These are phyloP conservation scores for Lachnellula subtilissima DNA, from an alignment of 2,329 filamentous ascomycete genomes.

Conservation along the genomic window DNA sequence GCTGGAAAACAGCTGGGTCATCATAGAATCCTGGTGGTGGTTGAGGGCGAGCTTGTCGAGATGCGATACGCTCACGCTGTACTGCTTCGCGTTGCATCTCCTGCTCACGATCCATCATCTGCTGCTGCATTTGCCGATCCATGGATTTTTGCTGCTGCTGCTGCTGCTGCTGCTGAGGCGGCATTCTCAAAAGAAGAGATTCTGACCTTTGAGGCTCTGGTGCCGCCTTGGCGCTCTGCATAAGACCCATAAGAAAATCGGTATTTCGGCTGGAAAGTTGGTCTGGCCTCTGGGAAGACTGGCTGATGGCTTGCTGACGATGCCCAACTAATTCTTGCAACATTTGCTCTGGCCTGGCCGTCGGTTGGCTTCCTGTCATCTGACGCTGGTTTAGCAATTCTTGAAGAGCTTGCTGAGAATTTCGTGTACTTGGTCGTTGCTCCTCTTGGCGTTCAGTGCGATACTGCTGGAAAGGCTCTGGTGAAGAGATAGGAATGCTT, in stretches of 20 bases:
- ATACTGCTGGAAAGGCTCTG: constrained; percentile 39
- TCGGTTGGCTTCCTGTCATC: constrained; percentile 33
- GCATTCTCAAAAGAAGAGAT: constrained; percentile 47
- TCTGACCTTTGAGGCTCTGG: constrained; percentile 49
- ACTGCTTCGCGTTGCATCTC: constrained; percentile 28
- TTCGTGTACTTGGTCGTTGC: constrained; percentile 23
- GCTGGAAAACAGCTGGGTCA: constrained; percentile 24
- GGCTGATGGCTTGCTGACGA: constrained; percentile 51
- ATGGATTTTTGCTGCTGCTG: constrained; percentile 18
- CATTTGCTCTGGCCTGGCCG: constrained; percentile 52
- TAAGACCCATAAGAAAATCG: constrained; percentile 82
- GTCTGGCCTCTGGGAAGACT: constrained; percentile 44
- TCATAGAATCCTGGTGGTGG: constrained; percentile 31
- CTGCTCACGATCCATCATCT: constrained; percentile 41
- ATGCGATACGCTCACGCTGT: constrained; percentile 26
- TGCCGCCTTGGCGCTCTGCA: constrained; percentile 53
- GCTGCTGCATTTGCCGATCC: constrained; percentile 29
- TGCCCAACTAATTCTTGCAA: constrained; percentile 57
- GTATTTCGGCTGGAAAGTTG: constrained; percentile 42
- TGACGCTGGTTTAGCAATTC: constrained; percentile 48
- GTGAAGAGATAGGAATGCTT: constrained; percentile 42
- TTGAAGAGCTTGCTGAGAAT: constrained; percentile 38
- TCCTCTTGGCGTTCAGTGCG: constrained; percentile 30
- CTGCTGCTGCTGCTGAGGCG: constrained; percentile 20
- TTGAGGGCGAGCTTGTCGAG: constrained; percentile 34